A percentile compares a stretch with the other conserved stretches of the same genome.
These are phyloP conservation scores for Barnettozyma pratensis DNA, from an alignment of 805 yeast species.

Conservation along the genomic window DNA sequence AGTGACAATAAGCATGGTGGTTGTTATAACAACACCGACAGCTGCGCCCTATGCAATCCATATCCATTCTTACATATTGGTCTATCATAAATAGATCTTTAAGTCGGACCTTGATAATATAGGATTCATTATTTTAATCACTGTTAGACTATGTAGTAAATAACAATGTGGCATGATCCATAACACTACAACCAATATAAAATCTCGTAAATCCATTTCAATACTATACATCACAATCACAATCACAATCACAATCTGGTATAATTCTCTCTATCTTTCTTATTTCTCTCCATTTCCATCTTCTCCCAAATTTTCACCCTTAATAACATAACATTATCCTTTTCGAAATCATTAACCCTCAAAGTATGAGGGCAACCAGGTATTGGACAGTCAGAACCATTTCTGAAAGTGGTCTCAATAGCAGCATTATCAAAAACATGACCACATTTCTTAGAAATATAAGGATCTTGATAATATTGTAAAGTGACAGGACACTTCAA, in stretches of 20 bases:
- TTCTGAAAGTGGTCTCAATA: constrained; percentile 32
- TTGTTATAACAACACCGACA: too few species aligned
- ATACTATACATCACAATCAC: not conserved
- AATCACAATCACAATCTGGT: constrained; percentile 11
- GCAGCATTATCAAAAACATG: constrained; percentile 57
- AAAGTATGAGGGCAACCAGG: constrained; percentile 39
- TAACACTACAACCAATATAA: too few species aligned
- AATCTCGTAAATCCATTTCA: not conserved
- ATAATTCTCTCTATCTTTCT: constrained; percentile 5
- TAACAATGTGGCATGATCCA: too few species aligned
- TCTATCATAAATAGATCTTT: too few species aligned
- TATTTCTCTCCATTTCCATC: constrained; percentile 13
- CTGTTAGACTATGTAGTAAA: too few species aligned
- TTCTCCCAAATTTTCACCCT: constrained; percentile 40
- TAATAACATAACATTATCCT: constrained; percentile 50
- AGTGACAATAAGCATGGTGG: too few species aligned
- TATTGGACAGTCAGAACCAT: constrained; percentile 44
- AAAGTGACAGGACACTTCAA: constrained; percentile 64
- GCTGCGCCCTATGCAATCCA: too few species aligned
- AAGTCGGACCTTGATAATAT: too few species aligned
- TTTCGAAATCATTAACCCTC: constrained; percentile 31
- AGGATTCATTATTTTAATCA: too few species aligned
- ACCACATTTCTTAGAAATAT: constrained; percentile 48
- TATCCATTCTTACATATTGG: too few species aligned
- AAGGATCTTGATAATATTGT: constrained; percentile 47